phyloP scores from a whole-genome alignment of 225 moss, liverwort and hornwort genomes.

The Pseudoscleropodium purum region DNA sequence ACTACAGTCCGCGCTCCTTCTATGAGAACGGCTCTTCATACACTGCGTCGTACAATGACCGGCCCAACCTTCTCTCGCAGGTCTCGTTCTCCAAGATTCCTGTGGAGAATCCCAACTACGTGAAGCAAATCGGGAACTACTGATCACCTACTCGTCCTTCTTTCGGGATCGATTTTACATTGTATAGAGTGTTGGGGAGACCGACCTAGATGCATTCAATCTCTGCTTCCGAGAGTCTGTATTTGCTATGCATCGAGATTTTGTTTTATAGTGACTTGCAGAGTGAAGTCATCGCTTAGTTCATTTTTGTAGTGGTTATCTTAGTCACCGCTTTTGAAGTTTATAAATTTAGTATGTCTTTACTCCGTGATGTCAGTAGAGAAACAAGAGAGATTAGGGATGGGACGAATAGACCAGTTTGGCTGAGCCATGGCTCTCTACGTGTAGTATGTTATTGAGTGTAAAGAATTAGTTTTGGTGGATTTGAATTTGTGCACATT shows the following conservation, averaged over 20 bases:
- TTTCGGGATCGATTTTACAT: neutral
- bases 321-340: neutral
- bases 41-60: neutral
- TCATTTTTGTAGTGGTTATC: neutral
- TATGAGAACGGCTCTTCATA: neutral
- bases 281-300: neutral
- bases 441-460: neutral
- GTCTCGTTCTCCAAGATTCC: conserved; percentile 33
- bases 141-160: neutral
- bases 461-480: neutral
- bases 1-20: neutral
- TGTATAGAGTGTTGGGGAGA: neutral
- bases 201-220: neutral
- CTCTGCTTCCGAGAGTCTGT: neutral
- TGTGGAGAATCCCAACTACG: conserved; percentile 30
- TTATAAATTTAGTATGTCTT: neutral
- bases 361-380: neutral
- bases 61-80: conserved; percentile 11
- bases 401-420: neutral
- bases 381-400: neutral
- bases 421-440: neutral
- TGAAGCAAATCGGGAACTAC: conserved; percentile 13
- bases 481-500: neutral
- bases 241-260: neutral
- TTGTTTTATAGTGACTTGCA: neutral